Conservation (phyloP, 495 filamentous ascomycete genomes). For the Neurospora discreta region DNA sequence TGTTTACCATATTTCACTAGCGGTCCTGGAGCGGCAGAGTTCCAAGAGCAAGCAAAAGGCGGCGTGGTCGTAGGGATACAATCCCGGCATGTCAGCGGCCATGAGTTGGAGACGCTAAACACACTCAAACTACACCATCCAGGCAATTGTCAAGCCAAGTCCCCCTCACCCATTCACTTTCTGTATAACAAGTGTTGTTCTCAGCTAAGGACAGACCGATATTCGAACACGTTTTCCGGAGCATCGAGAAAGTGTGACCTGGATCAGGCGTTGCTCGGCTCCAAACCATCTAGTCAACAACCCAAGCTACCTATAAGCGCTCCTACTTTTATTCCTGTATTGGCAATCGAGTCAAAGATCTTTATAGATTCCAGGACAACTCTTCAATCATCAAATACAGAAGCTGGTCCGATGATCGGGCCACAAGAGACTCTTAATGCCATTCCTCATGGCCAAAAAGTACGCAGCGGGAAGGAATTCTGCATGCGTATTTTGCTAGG, state of each 20-base stretch:
- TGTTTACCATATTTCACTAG: background rate
- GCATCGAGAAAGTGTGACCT: background rate
- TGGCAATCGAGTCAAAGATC: background rate
- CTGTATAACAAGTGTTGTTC: background rate
- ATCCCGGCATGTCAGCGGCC: background rate
- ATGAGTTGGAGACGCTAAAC: background rate
- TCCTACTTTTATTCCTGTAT: background rate
- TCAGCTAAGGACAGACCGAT: background rate
- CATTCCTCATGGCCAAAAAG: background rate
- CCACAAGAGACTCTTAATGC: background rate
- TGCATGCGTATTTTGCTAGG: background rate
- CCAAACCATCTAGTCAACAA: background rate
- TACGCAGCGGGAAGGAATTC: background rate
- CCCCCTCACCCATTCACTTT: no score
- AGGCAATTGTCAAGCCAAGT: background rate
- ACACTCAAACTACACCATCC: background rate
- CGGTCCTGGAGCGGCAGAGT: background rate
- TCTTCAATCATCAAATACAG: background rate
- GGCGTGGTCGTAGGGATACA: background rate
- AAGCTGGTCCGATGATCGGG: background rate
- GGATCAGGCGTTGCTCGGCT: background rate
- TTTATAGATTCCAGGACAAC: no score
- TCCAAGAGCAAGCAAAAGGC: background rate
- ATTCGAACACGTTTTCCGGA: background rate
- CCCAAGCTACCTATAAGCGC: background rate